Evolutionary conservation across 306 rosid species (phyloP), one percentile per base, ranked within the genome.

Genomic region (Senna tora): DNA sequence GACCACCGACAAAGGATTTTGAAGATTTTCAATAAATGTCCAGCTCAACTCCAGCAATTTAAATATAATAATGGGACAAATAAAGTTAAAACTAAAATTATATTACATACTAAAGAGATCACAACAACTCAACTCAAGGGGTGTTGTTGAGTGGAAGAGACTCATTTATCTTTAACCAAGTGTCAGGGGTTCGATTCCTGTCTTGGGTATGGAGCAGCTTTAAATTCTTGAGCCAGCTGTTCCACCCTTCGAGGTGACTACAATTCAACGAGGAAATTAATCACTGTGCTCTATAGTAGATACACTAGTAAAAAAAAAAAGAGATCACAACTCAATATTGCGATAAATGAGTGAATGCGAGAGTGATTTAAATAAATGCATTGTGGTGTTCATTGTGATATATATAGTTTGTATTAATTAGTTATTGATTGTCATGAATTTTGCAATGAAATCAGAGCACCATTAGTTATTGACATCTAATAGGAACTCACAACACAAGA

Each of bases 1-100:
- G 66, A 11, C 5, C 28, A 16, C 46, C 66, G 46, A 60, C 46
- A 41, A 58, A 4, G 39, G 66, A 60, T 58, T 58, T 58, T 34
- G 43, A 58, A 58, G 42, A 58, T 58, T 58, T 58, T 32, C 21
- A 17, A 15, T 5, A 58, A 7, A 59, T n/a, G 65, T n/a, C n/a
- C 42, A 4, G 12, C 21, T 58, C 65, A 58, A 58, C 1, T 8
- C 42, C 32, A 15, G 11, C 13, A 7, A 0, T 10, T 58, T 7
- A 16, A 60, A 11, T 16, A 17, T 7, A 0, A 33, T n/a, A 8
- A 16, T 33, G 45, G 11, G 3, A 15, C 53, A 47, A 14, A 45
- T 13, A 45, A 16, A 12, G 4, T 45, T 45, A 45, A 45, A 7
- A 6, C 43, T 39, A 36, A 4, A 36, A 25, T 1, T 25, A 25